Evolutionary conservation across 345 rosid species (phyloP).

Genomic region (Sisymbrium altissimum): DNA sequence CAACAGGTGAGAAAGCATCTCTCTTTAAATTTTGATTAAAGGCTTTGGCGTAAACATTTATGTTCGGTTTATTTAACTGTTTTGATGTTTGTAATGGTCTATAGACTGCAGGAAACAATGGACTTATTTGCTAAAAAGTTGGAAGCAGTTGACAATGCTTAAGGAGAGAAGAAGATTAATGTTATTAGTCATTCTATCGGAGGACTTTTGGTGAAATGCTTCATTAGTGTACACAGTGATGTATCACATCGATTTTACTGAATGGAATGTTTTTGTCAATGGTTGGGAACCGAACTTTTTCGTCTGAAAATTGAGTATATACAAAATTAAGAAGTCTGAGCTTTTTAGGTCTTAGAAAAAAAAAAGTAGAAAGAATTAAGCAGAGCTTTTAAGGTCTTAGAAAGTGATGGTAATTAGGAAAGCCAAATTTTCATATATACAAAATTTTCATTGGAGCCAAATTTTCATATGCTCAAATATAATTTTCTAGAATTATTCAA

Average conservation of each 20-base stretch:
- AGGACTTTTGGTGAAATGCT: constrained; percentile 88
- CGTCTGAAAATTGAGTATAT: no score
- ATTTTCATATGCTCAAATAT: no score
- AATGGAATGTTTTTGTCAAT: no score
- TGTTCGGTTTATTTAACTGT: constrained; percentile 1
- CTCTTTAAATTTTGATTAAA: neutral
- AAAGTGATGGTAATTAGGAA: no score
- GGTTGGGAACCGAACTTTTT: no score
- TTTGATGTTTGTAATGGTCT: constrained; percentile 19
- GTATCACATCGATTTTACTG: constrained; percentile 35
- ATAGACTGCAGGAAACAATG: constrained; percentile 71
- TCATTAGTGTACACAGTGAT: constrained; percentile 75
- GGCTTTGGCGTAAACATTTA: neutral
- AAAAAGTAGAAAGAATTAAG: no score
- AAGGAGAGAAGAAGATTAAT: constrained; percentile 89
- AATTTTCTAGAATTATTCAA: no score
- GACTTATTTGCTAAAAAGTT: constrained; percentile 62
- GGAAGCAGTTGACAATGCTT: constrained; percentile 63
- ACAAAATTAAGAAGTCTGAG: no score
- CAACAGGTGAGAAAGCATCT: constrained; percentile 55
- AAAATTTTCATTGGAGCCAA: no score
- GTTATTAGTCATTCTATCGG: constrained; percentile 96
- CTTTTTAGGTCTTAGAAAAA: no score
- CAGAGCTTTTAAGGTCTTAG: no score
- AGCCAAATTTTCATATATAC: no score